Evolutionary conservation across 495 filamentous ascomycete species (phyloP).

Genomic region (Parathielavia appendiculata): DNA sequence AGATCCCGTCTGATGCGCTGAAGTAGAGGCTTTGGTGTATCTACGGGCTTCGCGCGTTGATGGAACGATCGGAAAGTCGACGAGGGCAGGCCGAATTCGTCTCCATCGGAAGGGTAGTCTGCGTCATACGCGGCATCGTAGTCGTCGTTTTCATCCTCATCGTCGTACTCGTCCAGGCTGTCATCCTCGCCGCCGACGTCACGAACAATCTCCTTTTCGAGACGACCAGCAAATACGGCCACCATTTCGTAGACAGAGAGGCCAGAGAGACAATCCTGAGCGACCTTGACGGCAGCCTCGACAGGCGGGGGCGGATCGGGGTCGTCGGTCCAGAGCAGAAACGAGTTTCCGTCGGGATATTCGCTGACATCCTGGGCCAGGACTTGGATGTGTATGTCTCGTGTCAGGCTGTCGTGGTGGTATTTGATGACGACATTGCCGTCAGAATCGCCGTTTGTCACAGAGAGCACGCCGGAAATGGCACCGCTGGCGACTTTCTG

Average conservation of each 20-base stretch:
- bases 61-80: background rate
- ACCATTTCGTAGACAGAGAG: constrained; percentile 45
- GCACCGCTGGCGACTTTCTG: constrained; percentile 26
- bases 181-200: constrained; percentile 34
- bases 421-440: constrained; percentile 31
- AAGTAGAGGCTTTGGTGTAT: background rate
- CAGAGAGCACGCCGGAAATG: constrained; percentile 19
- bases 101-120: constrained; percentile 29
- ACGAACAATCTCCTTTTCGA: constrained; percentile 33
- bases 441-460: constrained; percentile 24
- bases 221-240: constrained; percentile 33
- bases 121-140: constrained; percentile 28
- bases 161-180: constrained; percentile 27
- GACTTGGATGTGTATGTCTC: constrained; percentile 22
- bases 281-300: constrained; percentile 3
- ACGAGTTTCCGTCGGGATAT: constrained; percentile 59
- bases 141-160: constrained; percentile 29
- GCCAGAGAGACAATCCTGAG: constrained; percentile 32
- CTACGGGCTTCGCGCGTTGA: constrained; percentile 1
- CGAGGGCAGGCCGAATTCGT: constrained; percentile 23
- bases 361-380: constrained; percentile 49
- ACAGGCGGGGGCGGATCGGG: constrained; percentile 35
- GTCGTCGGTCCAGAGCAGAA: constrained; percentile 54
- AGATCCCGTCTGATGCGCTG: constrained; percentile 60
- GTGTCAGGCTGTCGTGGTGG: constrained; percentile 17